These are phyloP conservation scores for Solanum medicagineum DNA, from an alignment of 257 asterid species.

Conservation along the genomic window DNA sequence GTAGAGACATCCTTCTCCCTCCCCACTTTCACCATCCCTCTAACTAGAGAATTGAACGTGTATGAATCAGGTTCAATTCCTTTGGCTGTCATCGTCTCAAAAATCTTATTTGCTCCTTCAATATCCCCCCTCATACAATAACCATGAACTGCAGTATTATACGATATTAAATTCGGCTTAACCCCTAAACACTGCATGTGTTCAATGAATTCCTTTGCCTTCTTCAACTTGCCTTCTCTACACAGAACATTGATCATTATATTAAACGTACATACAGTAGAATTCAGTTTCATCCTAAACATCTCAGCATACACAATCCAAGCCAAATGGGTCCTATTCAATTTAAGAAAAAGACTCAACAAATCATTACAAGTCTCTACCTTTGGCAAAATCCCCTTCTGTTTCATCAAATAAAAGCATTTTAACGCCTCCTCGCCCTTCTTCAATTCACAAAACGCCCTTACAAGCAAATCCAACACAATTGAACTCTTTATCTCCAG, in stretches of 20 bases:
- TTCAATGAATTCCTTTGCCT: slow-evolving; percentile 26
- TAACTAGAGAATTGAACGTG: slow-evolving; percentile 33
- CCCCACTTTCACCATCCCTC: slow-evolving; percentile 24
- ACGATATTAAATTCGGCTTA: slow-evolving; percentile 37
- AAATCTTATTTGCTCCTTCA: slow-evolving; percentile 21
- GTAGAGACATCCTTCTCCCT: slow-evolving; percentile 28
- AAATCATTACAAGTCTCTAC: slow-evolving; percentile 37
- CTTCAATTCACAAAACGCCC: slow-evolving; percentile 40
- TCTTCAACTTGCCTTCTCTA: slow-evolving; percentile 42
- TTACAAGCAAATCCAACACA: slow-evolving; percentile 36
- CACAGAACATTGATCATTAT: slow-evolving; percentile 40
- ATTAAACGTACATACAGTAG: slow-evolving; percentile 30
- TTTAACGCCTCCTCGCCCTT: slow-evolving; percentile 22
- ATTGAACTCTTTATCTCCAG: slow-evolving; percentile 28
- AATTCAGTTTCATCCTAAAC: slow-evolving; percentile 26
- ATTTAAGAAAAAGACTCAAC: slow-evolving; percentile 27
- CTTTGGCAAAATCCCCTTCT: slow-evolving; percentile 21
- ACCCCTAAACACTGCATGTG: slow-evolving; percentile 36
- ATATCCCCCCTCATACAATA: slow-evolving; percentile 23
- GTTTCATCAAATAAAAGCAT: slow-evolving; percentile 35
- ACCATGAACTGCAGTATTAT: slow-evolving; percentile 32
- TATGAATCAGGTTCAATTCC: slow-evolving; percentile 31
- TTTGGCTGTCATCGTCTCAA: slow-evolving; percentile 24
- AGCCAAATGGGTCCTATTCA: slow-evolving; percentile 11
- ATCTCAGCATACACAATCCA: slow-evolving; percentile 37